Evolutionary conservation across 805 yeast genomes (phyloP).

Genomic region (Yarrowia keelungensis): DNA sequence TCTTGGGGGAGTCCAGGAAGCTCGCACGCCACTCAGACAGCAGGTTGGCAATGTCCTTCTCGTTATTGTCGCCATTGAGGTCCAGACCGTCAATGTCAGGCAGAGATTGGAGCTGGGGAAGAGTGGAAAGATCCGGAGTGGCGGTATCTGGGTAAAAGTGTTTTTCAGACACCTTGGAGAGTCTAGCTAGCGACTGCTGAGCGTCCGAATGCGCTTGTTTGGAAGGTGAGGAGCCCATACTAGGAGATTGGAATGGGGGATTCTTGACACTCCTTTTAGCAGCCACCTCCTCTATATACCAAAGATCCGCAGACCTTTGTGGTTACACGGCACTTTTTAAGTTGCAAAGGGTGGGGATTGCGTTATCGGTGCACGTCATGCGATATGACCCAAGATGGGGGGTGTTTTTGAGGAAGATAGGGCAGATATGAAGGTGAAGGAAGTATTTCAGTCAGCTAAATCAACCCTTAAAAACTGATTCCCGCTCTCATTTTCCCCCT

Average conservation of each 20-base stretch:
- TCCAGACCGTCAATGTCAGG: slow-evolving; percentile 33
- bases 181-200: slow-evolving; percentile 19
- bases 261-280: background rate
- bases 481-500: no score
- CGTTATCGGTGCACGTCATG: slow-evolving; percentile 37
- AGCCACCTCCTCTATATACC: background rate
- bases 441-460: no score
- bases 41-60: slow-evolving; percentile 26
- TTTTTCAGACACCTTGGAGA: slow-evolving; percentile 31
- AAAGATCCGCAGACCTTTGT: background rate
- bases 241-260: background rate
- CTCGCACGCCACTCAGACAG: slow-evolving; percentile 58
- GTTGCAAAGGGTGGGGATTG: slow-evolving; percentile 37
- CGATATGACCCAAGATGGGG: background rate
- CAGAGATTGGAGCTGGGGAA: slow-evolving; percentile 13
- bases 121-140: slow-evolving; percentile 16
- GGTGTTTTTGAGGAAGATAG: background rate
- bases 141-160: slow-evolving; percentile 22
- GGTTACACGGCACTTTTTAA: slow-evolving; percentile 27
- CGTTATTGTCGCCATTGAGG: slow-evolving; percentile 5
- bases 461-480: no score
- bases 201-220: slow-evolving; percentile 25
- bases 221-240: slow-evolving; percentile 26
- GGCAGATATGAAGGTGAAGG: no score
- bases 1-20: slow-evolving; percentile 58